Evolutionary conservation across 169 alveolate genomes (phyloP).

Genomic region (Babesia bigemina): DNA sequence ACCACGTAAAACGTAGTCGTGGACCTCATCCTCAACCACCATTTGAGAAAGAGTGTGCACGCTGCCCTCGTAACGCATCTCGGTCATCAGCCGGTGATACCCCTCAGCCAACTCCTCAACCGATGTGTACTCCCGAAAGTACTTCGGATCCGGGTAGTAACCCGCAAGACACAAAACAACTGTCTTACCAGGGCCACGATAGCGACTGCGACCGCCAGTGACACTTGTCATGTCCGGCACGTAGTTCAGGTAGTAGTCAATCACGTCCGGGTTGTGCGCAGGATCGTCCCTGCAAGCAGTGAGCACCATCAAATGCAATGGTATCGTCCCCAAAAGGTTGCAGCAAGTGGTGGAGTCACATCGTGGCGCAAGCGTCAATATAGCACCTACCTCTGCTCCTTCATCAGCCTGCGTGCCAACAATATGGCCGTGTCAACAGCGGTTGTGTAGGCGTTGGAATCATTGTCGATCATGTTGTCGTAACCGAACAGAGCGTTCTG

Average conservation of each 20-base stretch:
- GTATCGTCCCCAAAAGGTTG: neutral
- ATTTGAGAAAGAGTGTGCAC: constrained; percentile 66
- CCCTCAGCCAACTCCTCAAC: constrained; percentile 80
- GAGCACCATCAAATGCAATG: neutral
- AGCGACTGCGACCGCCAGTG: constrained; percentile 52
- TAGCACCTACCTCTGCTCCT: constrained; percentile 34
- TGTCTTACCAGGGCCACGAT: constrained; percentile 63
- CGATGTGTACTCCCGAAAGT: constrained; percentile 56
- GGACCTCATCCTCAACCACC: constrained; percentile 59
- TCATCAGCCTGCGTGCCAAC: constrained; percentile 30
- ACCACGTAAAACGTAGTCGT: constrained; percentile 67
- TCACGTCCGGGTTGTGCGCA: constrained; percentile 59
- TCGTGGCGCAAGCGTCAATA: neutral
- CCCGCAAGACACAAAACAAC: constrained; percentile 41
- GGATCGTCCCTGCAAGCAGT: constrained; percentile 17
- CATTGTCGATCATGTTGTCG: constrained; percentile 38
- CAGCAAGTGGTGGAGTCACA: neutral
- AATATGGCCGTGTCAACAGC: constrained; percentile 45
- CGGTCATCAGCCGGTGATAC: constrained; percentile 75
- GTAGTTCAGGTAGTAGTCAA: constrained; percentile 49
- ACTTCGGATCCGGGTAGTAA: constrained; percentile 50
- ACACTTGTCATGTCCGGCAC: constrained; percentile 29
- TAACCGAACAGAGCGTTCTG: constrained; percentile 35
- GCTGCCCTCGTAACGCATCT: constrained; percentile 76
- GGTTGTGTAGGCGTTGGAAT: constrained; percentile 7